A percentile compares a stretch with the other conserved stretches of the same genome.
These are phyloP conservation scores for Verticillium klebahnii DNA, from an alignment of 2,329 filamentous ascomycete species.

Conservation along the genomic window DNA sequence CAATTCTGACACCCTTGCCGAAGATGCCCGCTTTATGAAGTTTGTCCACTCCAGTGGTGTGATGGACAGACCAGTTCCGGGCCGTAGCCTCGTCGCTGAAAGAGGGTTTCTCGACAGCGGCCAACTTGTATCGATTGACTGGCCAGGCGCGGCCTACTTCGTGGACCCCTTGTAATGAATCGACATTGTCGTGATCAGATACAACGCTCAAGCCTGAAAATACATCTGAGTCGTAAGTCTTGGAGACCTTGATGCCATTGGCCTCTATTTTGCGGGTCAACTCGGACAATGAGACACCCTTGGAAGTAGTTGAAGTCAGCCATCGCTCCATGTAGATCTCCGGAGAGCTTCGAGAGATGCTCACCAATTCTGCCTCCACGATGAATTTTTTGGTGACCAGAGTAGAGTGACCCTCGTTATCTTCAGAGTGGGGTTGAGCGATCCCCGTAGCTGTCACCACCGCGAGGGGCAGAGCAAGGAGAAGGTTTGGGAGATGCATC, in stretches of 20 bases:
- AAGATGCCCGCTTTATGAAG: constrained; percentile 10
- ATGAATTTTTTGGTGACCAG: constrained; percentile 12
- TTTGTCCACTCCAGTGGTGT: constrained; percentile 13
- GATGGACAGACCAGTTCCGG: constrained; percentile 24
- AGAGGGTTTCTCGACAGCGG: constrained; percentile 6
- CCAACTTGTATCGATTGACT: constrained; percentile 14
- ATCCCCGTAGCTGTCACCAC: not conserved
- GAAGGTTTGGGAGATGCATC: not conserved
- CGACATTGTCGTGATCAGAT: constrained; percentile 24
- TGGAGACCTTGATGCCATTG: constrained; percentile 11
- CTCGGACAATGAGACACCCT: constrained; percentile 10
- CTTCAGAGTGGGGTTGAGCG: not conserved
- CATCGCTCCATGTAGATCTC: not conserved
- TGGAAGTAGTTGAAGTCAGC: not conserved
- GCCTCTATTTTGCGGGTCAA: constrained; percentile 10
- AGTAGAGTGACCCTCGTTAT: not conserved
- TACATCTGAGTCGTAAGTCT: constrained; percentile 19
- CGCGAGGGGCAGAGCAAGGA: not conserved
- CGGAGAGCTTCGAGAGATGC: not conserved
- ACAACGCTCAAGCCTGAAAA: constrained; percentile 29
- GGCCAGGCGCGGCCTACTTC: constrained; percentile 18
- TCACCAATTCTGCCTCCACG: constrained; percentile 14
- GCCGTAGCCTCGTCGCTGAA: constrained; percentile 15
- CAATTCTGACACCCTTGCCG: constrained; percentile 15
- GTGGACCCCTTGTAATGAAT: constrained; percentile 18